These are phyloP conservation scores for Seiridium unicorne DNA, from an alignment of 2,329 filamentous ascomycete genomes.

Conservation along the genomic window DNA sequence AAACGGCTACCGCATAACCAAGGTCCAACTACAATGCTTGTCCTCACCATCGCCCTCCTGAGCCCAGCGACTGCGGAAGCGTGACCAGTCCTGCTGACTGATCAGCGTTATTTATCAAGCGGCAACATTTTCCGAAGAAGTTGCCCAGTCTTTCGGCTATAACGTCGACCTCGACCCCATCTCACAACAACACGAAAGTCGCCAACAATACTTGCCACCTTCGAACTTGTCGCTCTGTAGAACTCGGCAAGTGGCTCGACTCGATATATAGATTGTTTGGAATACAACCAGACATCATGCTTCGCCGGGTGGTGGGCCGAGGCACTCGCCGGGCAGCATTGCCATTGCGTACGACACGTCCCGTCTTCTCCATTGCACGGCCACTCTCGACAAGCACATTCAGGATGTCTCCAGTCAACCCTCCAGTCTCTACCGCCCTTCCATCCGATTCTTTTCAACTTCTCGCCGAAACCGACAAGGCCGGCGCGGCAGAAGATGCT, in stretches of 20 bases:
- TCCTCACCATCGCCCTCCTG: neutral
- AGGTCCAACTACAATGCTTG: neutral
- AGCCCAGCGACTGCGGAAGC: no score
- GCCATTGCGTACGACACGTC: slow-evolving; percentile 13
- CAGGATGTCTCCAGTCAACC: slow-evolving; percentile 58
- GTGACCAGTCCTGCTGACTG: no score
- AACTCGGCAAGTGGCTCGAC: no score
- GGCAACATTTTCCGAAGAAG: no score
- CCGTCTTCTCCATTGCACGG: slow-evolving; percentile 15
- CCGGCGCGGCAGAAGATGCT: slow-evolving; percentile 77
- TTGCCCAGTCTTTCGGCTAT: no score
- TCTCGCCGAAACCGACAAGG: slow-evolving; percentile 73
- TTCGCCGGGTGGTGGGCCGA: slow-evolving; percentile 24
- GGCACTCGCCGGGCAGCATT: slow-evolving; percentile 21
- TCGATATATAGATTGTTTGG: no score
- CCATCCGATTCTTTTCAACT: slow-evolving; percentile 83
- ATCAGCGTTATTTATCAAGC: no score
- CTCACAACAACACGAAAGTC: no score
- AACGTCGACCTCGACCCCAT: no score
- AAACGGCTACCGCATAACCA: slow-evolving; percentile 3
- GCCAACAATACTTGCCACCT: no score
- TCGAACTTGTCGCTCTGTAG: no score
- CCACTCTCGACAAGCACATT: slow-evolving; percentile 37
- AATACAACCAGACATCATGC: slow-evolving; percentile 18
- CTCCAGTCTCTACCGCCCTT: slow-evolving; percentile 58